A percentile compares a stretch with the other conserved stretches of the same genome.
Evolutionary conservation across 495 filamentous ascomycete species (phyloP).

Genomic region (Daldinia childiae): DNA sequence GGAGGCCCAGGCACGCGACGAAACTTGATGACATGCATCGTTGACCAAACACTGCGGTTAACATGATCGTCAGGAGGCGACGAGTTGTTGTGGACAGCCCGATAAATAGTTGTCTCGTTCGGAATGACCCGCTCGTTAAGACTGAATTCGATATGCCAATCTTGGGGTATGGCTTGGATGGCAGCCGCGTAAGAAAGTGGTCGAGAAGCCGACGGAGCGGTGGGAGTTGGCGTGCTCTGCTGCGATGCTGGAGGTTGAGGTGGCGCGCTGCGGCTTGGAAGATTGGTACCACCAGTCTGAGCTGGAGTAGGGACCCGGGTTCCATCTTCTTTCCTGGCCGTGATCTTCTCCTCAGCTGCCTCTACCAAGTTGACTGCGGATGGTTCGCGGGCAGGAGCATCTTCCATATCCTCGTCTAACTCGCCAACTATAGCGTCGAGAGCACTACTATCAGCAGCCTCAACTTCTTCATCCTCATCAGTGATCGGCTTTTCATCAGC

Average conservation of each 20-base stretch:
- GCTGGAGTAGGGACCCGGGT: conserved; percentile 89
- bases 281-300: conserved; percentile 56
- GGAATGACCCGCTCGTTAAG: conserved; percentile 83
- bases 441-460: conserved; percentile 69
- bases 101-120: conserved; percentile 95
- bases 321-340: conserved; percentile 95
- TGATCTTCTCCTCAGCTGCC: conserved; percentile 88
- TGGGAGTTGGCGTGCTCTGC: conserved; percentile 60
- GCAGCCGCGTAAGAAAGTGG: conserved; percentile 84
- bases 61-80: conserved; percentile 71
- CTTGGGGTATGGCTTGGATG: conserved; percentile 79
- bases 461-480: conserved; percentile 77
- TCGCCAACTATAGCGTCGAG: conserved; percentile 91
- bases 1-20: conserved; percentile 88
- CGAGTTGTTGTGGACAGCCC: conserved; percentile 83
- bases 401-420: conserved; percentile 87
- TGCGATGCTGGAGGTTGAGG: conserved; percentile 55
- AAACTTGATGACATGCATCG: conserved; percentile 91
- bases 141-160: conserved; percentile 98
- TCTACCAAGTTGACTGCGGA: conserved; percentile 94
- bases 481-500: conserved; percentile 88
- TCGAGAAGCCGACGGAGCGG: conserved; percentile 60
- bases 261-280: conserved; percentile 57
- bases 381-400: conserved; percentile 74
- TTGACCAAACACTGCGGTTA: conserved; percentile 84